A percentile compares a stretch with the other conserved stretches of the same genome.
Conservation (phyloP, 106 monocot species). For the Vanilla planifolia region DNA sequence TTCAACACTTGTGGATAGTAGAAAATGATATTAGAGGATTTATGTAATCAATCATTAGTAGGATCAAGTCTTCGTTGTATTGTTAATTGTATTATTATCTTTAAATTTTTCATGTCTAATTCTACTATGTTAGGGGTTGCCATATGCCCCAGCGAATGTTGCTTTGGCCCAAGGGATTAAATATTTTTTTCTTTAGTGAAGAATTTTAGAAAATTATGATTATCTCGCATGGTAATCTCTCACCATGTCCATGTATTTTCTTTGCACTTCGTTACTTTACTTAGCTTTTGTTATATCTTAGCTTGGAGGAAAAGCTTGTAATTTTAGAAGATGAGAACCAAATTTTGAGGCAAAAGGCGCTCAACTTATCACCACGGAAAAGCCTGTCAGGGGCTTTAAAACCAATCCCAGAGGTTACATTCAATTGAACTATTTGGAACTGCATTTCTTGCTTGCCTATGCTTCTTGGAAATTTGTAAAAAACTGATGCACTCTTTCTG, state of each 20-base stretch:
- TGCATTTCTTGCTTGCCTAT: too few relatives aligned
- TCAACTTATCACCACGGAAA: slow-evolving; percentile 32
- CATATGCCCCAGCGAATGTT: too few relatives aligned
- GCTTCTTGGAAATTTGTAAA: background rate
- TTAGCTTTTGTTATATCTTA: slow-evolving; percentile 7
- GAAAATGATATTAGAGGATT: too few relatives aligned
- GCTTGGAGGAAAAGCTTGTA: slow-evolving; percentile 50
- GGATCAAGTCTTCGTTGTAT: too few relatives aligned
- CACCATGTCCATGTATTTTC: background rate
- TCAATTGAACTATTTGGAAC: background rate
- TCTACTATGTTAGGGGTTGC: too few relatives aligned
- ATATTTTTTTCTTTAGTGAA: background rate
- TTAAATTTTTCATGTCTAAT: too few relatives aligned
- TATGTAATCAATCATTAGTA: too few relatives aligned
- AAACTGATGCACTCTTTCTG: background rate
- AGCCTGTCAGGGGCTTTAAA: slow-evolving; percentile 16
- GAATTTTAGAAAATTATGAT: too few relatives aligned
- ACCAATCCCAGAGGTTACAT: slow-evolving; percentile 28
- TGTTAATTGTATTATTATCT: too few relatives aligned
- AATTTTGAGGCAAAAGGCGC: slow-evolving; percentile 42
- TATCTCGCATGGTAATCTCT: too few relatives aligned
- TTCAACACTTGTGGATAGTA: too few relatives aligned
- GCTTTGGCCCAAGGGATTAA: too few relatives aligned
- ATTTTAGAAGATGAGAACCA: slow-evolving; percentile 49
- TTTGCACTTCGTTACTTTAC: background rate